Conservation (phyloP, 225 moss, liverwort and hornwort species). For the Pleurozium schreberi region DNA sequence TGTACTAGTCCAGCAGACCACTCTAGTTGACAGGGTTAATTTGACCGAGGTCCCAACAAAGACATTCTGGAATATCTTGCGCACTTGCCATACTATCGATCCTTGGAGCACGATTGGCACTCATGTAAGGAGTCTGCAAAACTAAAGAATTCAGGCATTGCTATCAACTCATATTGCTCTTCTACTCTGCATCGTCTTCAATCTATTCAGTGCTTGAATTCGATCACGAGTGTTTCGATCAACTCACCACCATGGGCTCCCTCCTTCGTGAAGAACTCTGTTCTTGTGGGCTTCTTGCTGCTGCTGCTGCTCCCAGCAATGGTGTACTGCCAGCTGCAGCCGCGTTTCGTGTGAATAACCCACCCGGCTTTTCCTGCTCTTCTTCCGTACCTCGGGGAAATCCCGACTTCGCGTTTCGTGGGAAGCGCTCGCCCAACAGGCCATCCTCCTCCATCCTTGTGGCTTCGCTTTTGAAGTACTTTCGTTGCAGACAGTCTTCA, state of each 20-base stretch:
- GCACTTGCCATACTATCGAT: not conserved
- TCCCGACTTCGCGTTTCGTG: not conserved
- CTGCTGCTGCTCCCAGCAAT: not conserved
- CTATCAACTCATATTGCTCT: not conserved
- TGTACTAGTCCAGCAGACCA: not conserved
- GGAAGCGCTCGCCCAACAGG: not conserved
- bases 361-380: not conserved
- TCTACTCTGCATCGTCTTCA: not conserved
- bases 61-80: not conserved
- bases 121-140: too few relatives aligned
- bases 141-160: too few relatives aligned
- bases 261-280: not conserved
- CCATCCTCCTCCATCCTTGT: not conserved
- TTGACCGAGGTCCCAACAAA: not conserved
- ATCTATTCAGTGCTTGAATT: not conserved
- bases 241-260: not conserved
- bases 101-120: not conserved
- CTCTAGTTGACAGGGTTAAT: not conserved
- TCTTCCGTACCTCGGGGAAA: too few relatives aligned
- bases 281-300: not conserved
- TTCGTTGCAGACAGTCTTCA: not conserved
- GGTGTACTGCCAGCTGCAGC: not conserved
- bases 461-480: not conserved
- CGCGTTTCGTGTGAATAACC: too few relatives aligned
- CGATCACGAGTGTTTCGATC: not conserved